Percentiles rank a stretch among this genome's conserved stretches.
Conservation (phyloP, 78 protist genomes). For the Speleostelium caveatum region DNA sequence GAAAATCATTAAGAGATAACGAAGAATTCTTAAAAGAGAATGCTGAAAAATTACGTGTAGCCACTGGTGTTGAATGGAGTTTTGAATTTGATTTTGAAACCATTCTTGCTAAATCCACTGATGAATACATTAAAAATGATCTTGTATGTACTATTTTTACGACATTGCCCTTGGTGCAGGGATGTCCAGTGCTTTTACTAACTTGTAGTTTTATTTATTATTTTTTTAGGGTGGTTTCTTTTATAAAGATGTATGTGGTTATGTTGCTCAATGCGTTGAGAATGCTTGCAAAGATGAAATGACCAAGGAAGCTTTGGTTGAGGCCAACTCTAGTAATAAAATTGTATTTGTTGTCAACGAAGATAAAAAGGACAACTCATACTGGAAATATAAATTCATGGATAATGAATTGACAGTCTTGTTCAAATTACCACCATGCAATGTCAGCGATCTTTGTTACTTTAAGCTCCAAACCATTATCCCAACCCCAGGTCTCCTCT, state of each 20-base stretch:
- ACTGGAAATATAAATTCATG: conserved; percentile 49
- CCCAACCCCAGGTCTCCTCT: conserved; percentile 62
- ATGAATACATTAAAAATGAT: conserved; percentile 5
- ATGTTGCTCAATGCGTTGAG: conserved; percentile 13
- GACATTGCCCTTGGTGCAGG: no score
- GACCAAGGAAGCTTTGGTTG: conserved; percentile 69
- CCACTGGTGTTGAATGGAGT: conserved; percentile 61
- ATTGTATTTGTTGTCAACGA: conserved; percentile 29
- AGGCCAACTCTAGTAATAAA: conserved; percentile 42
- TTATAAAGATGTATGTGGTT: conserved; percentile 29
- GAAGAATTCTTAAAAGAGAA: conserved; percentile 29
- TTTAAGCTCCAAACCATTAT: conserved; percentile 18
- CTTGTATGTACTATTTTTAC: background rate
- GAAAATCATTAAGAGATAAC: conserved; percentile 58
- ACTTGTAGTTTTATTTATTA: no score
- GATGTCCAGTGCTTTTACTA: no score
- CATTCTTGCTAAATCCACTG: conserved; percentile 11
- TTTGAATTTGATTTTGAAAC: conserved; percentile 65
- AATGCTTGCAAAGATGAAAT: conserved; percentile 44
- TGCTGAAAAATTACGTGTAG: conserved; percentile 22
- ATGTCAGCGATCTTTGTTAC: conserved; percentile 25
- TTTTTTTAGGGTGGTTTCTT: conserved; percentile 42
- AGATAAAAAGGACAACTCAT: conserved; percentile 40
- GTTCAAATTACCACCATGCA: conserved; percentile 5
- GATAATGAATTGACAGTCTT: conserved; percentile 1